These are phyloP conservation scores for Cajanus cajan DNA, from an alignment of 306 rosid species.

Conservation along the genomic window DNA sequence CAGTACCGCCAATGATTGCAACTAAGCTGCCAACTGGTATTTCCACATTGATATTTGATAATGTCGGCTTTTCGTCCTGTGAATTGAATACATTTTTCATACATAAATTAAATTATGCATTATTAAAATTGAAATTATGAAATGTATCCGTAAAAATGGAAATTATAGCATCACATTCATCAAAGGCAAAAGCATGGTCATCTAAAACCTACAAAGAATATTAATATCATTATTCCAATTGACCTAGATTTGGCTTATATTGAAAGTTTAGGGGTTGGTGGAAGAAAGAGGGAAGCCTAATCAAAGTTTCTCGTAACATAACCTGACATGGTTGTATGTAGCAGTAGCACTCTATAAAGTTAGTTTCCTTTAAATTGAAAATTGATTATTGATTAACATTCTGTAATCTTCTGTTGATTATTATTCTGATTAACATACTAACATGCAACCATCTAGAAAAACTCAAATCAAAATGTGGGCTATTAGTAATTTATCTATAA, in stretches of 20 bases:
- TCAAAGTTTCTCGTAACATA: not conserved
- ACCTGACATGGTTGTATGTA: not conserved
- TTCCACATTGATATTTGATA: slow-evolving; percentile 72
- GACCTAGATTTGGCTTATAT: not conserved
- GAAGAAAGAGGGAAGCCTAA: not conserved
- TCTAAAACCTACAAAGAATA: not conserved
- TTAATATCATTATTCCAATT: not conserved
- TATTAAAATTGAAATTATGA: not conserved
- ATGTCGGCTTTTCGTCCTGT: slow-evolving; percentile 65
- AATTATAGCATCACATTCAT: not conserved
- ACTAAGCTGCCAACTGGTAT: slow-evolving; percentile 78
- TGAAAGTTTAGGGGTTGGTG: not conserved
- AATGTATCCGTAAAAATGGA: not conserved
- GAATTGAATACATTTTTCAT: not conserved
- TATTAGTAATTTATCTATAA: not conserved
- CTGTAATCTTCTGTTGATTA: not conserved
- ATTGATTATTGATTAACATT: not conserved
- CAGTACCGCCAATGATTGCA: slow-evolving; percentile 90
- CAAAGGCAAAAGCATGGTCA: not conserved
- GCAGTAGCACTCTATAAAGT: not conserved
- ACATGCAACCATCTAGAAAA: not conserved
- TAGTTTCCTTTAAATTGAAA: not conserved
- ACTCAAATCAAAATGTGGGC: not conserved
- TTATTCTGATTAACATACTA: not conserved
- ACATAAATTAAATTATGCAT: not conserved